Conservation (phyloP, 2,329 filamentous ascomycete species). For the Zarea fungicola region DNA sequence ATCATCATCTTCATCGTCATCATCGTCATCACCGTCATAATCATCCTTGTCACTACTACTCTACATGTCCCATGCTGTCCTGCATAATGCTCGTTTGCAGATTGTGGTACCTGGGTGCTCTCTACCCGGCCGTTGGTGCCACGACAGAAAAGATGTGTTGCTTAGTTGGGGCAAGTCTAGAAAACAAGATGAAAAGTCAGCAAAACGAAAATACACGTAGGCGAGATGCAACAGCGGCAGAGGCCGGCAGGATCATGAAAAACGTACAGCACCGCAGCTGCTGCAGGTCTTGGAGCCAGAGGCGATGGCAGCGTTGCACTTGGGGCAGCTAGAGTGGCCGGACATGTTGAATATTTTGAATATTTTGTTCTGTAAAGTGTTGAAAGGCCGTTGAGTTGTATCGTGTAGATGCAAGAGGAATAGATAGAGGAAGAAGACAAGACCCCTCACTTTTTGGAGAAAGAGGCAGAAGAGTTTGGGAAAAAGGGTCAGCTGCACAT, state of each 20-base stretch:
- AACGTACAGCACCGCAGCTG: slow-evolving; percentile 52
- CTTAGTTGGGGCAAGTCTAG: slow-evolving; percentile 18
- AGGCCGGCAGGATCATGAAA: background rate
- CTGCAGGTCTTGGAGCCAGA: slow-evolving; percentile 47
- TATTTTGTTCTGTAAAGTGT: no score
- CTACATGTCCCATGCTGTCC: no score
- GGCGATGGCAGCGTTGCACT: slow-evolving; percentile 45
- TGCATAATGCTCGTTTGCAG: no score
- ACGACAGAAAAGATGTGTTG: no score
- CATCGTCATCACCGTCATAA: background rate
- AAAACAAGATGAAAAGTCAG: background rate
- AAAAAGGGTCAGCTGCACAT: no score
- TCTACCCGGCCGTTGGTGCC: no score
- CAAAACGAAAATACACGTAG: background rate
- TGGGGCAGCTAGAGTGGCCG: slow-evolving; percentile 47
- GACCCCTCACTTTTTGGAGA: no score
- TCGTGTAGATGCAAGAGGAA: background rate
- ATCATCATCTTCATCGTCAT: background rate
- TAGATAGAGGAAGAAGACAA: no score
- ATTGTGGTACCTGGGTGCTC: no score
- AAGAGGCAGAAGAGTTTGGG: no score
- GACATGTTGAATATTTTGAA: slow-evolving; percentile 28
- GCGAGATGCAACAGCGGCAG: slow-evolving; percentile 3
- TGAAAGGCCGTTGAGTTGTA: no score
- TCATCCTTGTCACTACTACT: background rate